phyloP scores from a whole-genome alignment of 805 yeast species.

The Metschnikowia proteae region DNA sequence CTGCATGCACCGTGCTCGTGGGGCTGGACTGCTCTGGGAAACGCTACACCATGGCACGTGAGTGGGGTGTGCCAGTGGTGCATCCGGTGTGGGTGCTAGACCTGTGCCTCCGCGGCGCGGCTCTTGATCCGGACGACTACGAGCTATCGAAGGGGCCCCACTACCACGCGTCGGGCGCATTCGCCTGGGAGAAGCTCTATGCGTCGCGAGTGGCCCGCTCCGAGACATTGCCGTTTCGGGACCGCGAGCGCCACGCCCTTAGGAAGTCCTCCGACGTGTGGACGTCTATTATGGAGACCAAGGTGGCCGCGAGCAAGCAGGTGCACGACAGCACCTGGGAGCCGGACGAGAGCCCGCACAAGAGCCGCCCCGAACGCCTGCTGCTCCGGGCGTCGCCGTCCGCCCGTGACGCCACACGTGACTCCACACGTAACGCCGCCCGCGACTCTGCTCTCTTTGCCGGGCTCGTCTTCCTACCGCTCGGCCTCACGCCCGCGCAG shows the following conservation, averaged over 20 bases:
- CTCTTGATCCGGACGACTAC: constrained; percentile 40
- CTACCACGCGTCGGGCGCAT: constrained; percentile 3
- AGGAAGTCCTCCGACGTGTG: constrained; percentile 35
- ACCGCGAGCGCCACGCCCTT: constrained; percentile 10
- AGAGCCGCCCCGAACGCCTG: constrained; percentile 1
- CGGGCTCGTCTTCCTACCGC: constrained; percentile 39
- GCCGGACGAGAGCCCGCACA: constrained; percentile 10
- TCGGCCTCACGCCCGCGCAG: constrained; percentile 41
- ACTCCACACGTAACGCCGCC: neutral
- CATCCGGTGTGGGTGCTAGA: constrained; percentile 52
- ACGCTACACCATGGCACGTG: constrained; percentile 48
- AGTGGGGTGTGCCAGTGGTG: constrained; percentile 50
- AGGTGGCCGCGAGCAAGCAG: constrained; percentile 9
- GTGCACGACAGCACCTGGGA: constrained; percentile 27
- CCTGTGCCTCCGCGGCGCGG: constrained; percentile 42
- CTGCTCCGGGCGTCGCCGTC: constrained; percentile 1
- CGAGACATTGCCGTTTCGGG: constrained; percentile 2
- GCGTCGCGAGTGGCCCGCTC: constrained; percentile 3
- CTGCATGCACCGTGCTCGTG: constrained; percentile 41
- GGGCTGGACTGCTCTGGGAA: constrained; percentile 51
- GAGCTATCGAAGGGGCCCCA: constrained; percentile 21
- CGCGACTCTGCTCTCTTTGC: constrained; percentile 31
- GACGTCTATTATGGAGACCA: constrained; percentile 40
- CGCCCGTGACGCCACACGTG: constrained; percentile 5
- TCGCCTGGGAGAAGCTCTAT: constrained; percentile 34